phyloP scores from a whole-genome alignment of 768 basidiomycete genomes.

The Coprinopsis cinerea region DNA sequence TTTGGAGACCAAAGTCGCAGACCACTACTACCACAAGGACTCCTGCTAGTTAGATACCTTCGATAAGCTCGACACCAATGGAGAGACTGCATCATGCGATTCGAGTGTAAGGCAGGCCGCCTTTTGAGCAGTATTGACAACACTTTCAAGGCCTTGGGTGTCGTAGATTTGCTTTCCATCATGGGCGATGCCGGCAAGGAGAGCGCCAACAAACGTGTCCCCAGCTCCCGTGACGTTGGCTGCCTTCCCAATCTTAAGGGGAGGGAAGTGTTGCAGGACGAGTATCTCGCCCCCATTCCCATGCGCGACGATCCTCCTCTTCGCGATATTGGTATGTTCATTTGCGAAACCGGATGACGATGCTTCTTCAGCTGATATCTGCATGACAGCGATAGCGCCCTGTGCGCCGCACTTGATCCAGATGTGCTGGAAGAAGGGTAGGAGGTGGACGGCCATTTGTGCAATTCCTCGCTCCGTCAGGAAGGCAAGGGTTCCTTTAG shows the following conservation, averaged over 20 bases:
- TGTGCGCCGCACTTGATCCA: slow-evolving; percentile 79
- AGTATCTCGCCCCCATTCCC: slow-evolving; percentile 44
- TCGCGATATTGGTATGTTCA: slow-evolving; percentile 38
- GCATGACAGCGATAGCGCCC: slow-evolving; percentile 63
- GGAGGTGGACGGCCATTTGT: slow-evolving; percentile 75
- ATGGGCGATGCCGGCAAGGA: slow-evolving; percentile 61
- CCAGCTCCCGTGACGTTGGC: slow-evolving; percentile 90
- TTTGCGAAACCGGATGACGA: slow-evolving; percentile 44
- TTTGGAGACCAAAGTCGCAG: too few relatives aligned
- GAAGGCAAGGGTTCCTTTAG: slow-evolving; percentile 49
- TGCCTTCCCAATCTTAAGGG: slow-evolving; percentile 36
- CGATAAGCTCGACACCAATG: slow-evolving; percentile 38
- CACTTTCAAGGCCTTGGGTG: slow-evolving; percentile 35
- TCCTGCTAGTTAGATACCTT: slow-evolving; percentile 8
- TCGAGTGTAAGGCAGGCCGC: slow-evolving; percentile 59
- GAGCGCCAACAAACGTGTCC: slow-evolving; percentile 81
- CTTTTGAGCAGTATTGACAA: slow-evolving; percentile 53
- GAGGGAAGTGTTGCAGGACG: slow-evolving; percentile 70
- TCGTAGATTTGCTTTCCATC: slow-evolving; percentile 40
- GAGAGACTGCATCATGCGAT: slow-evolving; percentile 60
- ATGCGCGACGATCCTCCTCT: slow-evolving; percentile 47
- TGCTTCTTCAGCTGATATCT: slow-evolving; percentile 35
- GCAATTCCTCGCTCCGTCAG: slow-evolving; percentile 64
- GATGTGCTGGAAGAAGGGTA: slow-evolving; percentile 81
- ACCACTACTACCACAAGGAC: neutral